Evolutionary conservation across 768 basidiomycete genomes (phyloP).

Genomic region (Suillus spraguei): DNA sequence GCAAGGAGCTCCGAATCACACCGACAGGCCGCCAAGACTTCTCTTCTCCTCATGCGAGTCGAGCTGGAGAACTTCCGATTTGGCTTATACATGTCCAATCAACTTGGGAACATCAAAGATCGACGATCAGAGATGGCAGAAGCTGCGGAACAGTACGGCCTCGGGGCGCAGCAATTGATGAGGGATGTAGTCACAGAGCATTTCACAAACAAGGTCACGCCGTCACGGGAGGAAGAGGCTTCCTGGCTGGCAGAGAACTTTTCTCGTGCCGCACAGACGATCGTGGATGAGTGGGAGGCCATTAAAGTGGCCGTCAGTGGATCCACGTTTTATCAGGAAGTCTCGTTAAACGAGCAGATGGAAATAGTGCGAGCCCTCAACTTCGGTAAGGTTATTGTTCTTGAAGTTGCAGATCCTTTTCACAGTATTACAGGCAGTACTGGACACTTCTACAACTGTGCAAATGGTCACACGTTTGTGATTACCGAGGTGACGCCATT

Average conservation of each 20-base stretch:
- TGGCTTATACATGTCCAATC: conserved; percentile 38
- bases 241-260: conserved; percentile 51
- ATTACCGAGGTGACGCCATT: conserved; percentile 50
- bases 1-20: conserved; percentile 52
- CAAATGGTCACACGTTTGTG: conserved; percentile 64
- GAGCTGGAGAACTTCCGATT: conserved; percentile 54
- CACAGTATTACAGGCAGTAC: conserved; percentile 31
- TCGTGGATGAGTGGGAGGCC: conserved; percentile 49
- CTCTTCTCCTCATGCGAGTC: conserved; percentile 45
- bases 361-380: conserved; percentile 50
- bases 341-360: conserved; percentile 56
- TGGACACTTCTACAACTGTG: conserved; percentile 53
- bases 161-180: conserved; percentile 13
- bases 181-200: conserved; percentile 10
- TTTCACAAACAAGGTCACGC: conserved; percentile 27
- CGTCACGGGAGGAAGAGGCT: conserved; percentile 17
- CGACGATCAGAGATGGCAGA: conserved; percentile 25
- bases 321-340: conserved; percentile 51
- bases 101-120: conserved; percentile 21
- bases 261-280: conserved; percentile 32
- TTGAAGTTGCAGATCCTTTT: conserved; percentile 1
- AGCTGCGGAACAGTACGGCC: conserved; percentile 20
- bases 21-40: conserved; percentile 52
- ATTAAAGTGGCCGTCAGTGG: conserved; percentile 35
- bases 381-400: conserved; percentile 41